Base-by-base conservation (phyloP, 768 basidiomycete species). In the Phlebiopsis flavidoalba region DNA sequence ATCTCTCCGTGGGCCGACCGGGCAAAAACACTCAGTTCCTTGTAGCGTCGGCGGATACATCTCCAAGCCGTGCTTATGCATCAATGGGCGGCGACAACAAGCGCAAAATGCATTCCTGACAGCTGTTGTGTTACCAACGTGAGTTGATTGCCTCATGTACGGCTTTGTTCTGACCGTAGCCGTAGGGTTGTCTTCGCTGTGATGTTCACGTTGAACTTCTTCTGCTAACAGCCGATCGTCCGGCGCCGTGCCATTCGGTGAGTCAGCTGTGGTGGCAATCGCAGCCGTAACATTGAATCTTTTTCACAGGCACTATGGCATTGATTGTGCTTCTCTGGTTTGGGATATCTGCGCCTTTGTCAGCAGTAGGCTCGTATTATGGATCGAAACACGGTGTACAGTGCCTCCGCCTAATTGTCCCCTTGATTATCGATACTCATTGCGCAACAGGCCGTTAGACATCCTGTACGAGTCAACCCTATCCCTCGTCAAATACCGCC, bases 401-500 rank as follows among this genome's bases (percentile, higher is more conserved):
- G 70, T 21, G 26, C 17, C 15, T 8, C 43, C 24, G 21, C 22
- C 57, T 22, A 43, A 12, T 17, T 58, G 21, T n/a, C n/a, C 37
- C 17, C 1, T 17, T 33, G 35, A 21, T 51, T 15, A 37, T 33
- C 51, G 61, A 8, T 45, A 50, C 58, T 59, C 36, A 59, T 45
- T 21, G 47, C 33, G 5, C 17, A 8, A 4, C 63, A 95, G 92
- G 79, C 75, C 31, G 73, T 97, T 59, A 73, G 77, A n/a, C 84
- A 94, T 69, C 95, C 95, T 11, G 90, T 93, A 43, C 80, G 95
- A 61, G 91, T 95, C 33, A 93, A 96, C 65, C 89, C 85, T 59
- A 98, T 98, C 60, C 96, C 96, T 14, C 83, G 95, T n/a, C 96
- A 98, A 71, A 95, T 98, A 58, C 96, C 96, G 0, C 91, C 92